These are phyloP conservation scores for Prunus mume DNA, from an alignment of 306 rosid species.

Conservation along the genomic window DNA sequence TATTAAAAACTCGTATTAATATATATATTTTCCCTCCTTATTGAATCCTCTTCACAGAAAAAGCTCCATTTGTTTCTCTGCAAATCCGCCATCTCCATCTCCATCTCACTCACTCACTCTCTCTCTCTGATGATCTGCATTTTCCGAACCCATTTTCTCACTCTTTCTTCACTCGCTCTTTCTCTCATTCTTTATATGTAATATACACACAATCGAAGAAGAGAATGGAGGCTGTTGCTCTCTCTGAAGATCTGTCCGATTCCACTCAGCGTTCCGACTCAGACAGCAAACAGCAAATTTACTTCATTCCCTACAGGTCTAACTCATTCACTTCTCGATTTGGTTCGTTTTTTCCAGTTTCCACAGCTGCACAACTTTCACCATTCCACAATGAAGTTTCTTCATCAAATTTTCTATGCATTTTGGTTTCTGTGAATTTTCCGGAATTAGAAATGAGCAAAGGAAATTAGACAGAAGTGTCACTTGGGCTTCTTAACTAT, in stretches of 20 bases:
- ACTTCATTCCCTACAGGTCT: constrained; percentile 93
- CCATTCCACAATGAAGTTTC: not conserved
- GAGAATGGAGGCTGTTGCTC: constrained; percentile 22
- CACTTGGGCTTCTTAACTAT: not conserved
- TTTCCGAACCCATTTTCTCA: constrained; percentile 25
- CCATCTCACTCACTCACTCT: constrained; percentile 16
- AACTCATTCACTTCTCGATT: not conserved
- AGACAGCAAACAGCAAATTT: constrained; percentile 66
- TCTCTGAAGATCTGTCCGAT: constrained; percentile 63
- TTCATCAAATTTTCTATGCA: not conserved
- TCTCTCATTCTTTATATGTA: not conserved
- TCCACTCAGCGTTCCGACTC: constrained; percentile 47
- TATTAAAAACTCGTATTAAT: not conserved
- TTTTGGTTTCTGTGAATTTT: not conserved
- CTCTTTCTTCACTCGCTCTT: constrained; percentile 16
- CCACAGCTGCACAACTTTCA: not conserved
- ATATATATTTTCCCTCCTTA: constrained; percentile 44
- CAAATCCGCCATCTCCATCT: constrained; percentile 47
- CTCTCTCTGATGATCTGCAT: constrained; percentile 44
- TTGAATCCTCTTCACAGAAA: constrained; percentile 43
- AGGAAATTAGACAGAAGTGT: not conserved
- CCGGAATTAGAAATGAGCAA: not conserved
- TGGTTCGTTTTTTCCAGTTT: not conserved
- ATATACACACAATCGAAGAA: not conserved
- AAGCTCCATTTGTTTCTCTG: constrained; percentile 60